Conservation (phyloP, 441 rosid genomes). For the Eutrema salsugineum region DNA sequence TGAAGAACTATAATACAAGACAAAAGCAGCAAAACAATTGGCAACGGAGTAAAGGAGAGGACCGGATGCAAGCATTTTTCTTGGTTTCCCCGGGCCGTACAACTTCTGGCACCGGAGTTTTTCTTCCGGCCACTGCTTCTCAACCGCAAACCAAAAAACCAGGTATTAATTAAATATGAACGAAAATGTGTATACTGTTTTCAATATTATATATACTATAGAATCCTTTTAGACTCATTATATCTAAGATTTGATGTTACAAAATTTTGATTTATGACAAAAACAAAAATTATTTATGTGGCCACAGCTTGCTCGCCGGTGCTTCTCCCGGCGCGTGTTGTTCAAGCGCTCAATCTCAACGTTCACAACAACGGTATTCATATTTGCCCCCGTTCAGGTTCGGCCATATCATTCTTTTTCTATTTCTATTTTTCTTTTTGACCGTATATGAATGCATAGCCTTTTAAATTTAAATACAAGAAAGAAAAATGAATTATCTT, state of each 20-base stretch:
- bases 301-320: conserved; percentile 80
- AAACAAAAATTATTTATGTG: not conserved
- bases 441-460: not conserved
- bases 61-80: conserved; percentile 83
- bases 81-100: conserved; percentile 51
- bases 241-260: not conserved
- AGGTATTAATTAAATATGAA: conserved; percentile 32
- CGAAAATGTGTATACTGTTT: not conserved
- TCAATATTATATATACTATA: no score
- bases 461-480: conserved; percentile 34
- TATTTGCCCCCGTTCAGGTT: conserved; percentile 60
- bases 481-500: not conserved
- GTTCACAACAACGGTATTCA: conserved; percentile 63
- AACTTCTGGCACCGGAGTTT: conserved; percentile 89
- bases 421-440: not conserved
- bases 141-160: conserved; percentile 45
- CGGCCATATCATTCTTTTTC: not conserved
- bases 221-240: not conserved
- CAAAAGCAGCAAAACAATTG: conserved; percentile 31
- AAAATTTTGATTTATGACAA: not conserved
- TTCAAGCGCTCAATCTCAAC: conserved; percentile 79
- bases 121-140: conserved; percentile 55
- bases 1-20: conserved; percentile 33
- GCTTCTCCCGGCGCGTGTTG: conserved; percentile 78
- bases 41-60: conserved; percentile 42